Conservation (phyloP, 2,329 filamentous ascomycete species). For the Penicillium sumatraense region DNA sequence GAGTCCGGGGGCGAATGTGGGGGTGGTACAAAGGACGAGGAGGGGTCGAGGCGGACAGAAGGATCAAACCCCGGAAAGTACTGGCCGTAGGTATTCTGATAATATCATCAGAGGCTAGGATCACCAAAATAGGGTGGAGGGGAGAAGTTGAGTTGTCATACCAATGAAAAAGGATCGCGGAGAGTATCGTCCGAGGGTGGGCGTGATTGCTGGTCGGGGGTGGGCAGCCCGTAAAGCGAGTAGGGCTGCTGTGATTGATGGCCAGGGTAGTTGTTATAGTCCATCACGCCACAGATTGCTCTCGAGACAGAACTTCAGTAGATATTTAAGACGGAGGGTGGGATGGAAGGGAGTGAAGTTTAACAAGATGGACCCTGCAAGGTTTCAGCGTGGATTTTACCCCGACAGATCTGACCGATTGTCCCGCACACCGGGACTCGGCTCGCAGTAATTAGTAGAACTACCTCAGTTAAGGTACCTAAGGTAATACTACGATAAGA, state of each 20-base stretch:
- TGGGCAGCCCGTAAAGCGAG: conserved; percentile 54
- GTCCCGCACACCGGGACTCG: neutral
- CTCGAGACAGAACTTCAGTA: neutral
- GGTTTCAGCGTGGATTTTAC: conserved; percentile 1
- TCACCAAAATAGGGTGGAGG: neutral
- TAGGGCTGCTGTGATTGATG: conserved; percentile 51
- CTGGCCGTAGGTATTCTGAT: conserved; percentile 40
- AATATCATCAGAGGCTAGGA: conserved; percentile 17
- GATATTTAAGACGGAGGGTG: neutral
- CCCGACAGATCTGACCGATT: conserved; percentile 12
- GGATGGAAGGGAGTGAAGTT: neutral
- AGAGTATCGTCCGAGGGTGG: conserved; percentile 50
- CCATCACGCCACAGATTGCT: conserved; percentile 47
- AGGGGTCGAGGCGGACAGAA: conserved; percentile 40
- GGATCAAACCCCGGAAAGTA: conserved; percentile 44
- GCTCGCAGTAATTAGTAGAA: neutral
- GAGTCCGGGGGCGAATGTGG: conserved; percentile 43
- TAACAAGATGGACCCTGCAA: neutral
- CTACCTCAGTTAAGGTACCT: too few relatives aligned
- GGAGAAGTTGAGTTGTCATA: conserved; percentile 11
- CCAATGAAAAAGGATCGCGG: conserved; percentile 45
- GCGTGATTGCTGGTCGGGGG: conserved; percentile 44
- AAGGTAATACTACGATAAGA: too few relatives aligned
- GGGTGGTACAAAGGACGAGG: conserved; percentile 36
- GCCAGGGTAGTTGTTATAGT: conserved; percentile 59